phyloP scores from a whole-genome alignment of 23 red algal genomes.

The Gracilariopsis chorda region DNA sequence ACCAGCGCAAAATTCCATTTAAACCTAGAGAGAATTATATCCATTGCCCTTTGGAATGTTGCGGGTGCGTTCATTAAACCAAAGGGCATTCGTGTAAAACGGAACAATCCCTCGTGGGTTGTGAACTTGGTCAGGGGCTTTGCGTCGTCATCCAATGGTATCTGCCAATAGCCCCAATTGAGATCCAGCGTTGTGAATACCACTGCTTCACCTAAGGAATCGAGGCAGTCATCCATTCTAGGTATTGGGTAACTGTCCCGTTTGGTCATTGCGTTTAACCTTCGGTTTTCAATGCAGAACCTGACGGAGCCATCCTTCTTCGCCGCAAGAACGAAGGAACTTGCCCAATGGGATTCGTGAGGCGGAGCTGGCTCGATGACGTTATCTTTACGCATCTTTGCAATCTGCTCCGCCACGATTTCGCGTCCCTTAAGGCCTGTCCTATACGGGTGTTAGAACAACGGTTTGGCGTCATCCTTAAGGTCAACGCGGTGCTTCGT shows the following conservation, averaged over 20 bases:
- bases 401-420: neutral
- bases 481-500: neutral
- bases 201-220: neutral
- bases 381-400: no score
- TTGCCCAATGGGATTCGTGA: neutral
- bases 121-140: no score
- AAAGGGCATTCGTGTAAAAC: no score
- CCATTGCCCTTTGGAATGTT: no score
- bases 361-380: neutral
- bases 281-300: neutral
- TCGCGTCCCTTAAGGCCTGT: neutral
- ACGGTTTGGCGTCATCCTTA: neutral
- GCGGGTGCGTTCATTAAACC: no score
- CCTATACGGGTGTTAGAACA: neutral
- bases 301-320: neutral
- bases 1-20: no score
- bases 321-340: neutral
- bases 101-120: no score
- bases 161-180: neutral
- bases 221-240: neutral
- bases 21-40: no score
- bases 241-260: neutral
- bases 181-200: neutral
- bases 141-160: no score
- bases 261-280: no score